Conservation (phyloP, 805 yeast species). For the Hanseniaspora occidentalis region DNA sequence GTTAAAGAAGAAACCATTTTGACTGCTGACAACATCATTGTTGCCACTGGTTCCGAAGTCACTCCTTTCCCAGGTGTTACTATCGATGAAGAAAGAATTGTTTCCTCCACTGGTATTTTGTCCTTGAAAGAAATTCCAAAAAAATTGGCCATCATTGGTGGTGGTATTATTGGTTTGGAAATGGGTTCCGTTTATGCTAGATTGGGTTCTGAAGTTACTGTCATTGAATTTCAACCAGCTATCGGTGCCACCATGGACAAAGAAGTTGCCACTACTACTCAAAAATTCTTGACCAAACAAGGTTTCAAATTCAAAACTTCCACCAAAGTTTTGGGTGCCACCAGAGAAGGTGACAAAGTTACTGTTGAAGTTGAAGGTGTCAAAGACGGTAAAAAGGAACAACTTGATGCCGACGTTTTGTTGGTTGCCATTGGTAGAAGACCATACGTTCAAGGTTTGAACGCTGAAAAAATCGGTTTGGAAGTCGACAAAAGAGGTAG, state of each 20-base stretch:
- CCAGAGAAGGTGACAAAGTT: slow-evolving; percentile 79
- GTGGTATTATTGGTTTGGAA: slow-evolving; percentile 98
- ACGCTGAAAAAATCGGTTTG: slow-evolving; percentile 78
- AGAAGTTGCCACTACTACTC: slow-evolving; percentile 84
- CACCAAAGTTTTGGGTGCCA: slow-evolving; percentile 82
- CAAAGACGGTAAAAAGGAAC: slow-evolving; percentile 71
- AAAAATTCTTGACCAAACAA: slow-evolving; percentile 85
- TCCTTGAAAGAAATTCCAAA: slow-evolving; percentile 83
- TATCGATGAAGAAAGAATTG: slow-evolving; percentile 94
- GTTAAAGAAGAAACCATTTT: slow-evolving; percentile 48
- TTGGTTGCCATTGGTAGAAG: slow-evolving; percentile 98
- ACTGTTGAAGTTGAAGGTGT: slow-evolving; percentile 79
- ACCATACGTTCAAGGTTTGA: slow-evolving; percentile 85
- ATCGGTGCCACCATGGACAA: slow-evolving; percentile 98
- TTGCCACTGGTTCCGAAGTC: slow-evolving; percentile 98
- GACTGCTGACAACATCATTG: slow-evolving; percentile 76
- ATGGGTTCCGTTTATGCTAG: slow-evolving; percentile 98
- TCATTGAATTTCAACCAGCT: slow-evolving; percentile 77
- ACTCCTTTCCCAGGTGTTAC: slow-evolving; percentile 98
- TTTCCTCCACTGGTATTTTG: slow-evolving; percentile 87
- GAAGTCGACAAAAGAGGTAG: slow-evolving; percentile 90
- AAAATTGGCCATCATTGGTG: slow-evolving; percentile 87
- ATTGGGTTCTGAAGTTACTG: slow-evolving; percentile 90
- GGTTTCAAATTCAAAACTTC: slow-evolving; percentile 88
- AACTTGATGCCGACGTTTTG: slow-evolving; percentile 80